Evolutionary conservation across 805 yeast genomes (phyloP).

Genomic region (Candida sphagnicola): DNA sequence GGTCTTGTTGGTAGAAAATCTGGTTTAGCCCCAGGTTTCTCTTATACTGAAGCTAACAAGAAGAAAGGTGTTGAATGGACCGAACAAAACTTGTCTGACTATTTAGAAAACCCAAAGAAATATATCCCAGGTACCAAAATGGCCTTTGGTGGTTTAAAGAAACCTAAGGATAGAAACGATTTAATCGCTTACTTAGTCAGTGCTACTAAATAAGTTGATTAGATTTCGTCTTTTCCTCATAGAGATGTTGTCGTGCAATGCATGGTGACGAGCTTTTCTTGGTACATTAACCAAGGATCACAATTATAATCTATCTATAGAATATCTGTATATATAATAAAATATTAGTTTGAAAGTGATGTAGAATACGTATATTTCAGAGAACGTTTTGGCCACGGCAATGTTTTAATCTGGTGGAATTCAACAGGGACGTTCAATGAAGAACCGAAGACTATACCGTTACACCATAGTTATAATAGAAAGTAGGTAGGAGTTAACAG

Average conservation of each 20-base stretch:
- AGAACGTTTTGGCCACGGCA: too few relatives aligned
- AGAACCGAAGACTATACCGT: too few relatives aligned
- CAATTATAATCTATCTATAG: slow-evolving; percentile 2
- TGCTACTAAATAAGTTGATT: slow-evolving; percentile 35
- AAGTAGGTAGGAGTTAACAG: too few relatives aligned
- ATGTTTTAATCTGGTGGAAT: too few relatives aligned
- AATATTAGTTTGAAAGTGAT: too few relatives aligned
- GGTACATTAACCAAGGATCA: too few relatives aligned
- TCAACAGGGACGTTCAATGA: too few relatives aligned
- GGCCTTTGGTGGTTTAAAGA: slow-evolving; percentile 99
- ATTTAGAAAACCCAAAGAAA: slow-evolving; percentile 99
- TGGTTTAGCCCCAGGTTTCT: slow-evolving; percentile 89
- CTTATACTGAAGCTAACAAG: slow-evolving; percentile 98
- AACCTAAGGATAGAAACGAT: slow-evolving; percentile 98
- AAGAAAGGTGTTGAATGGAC: slow-evolving; percentile 88
- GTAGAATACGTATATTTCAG: too few relatives aligned
- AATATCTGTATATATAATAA: slow-evolving; percentile 6
- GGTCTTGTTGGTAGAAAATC: slow-evolving; percentile 92
- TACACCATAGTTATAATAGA: too few relatives aligned
- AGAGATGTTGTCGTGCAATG: too few relatives aligned
- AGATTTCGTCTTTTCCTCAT: too few relatives aligned
- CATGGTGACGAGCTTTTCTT: too few relatives aligned
- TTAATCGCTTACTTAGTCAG: slow-evolving; percentile 75
- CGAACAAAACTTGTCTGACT: slow-evolving; percentile 86
- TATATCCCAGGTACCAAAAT: slow-evolving; percentile 99